Evolutionary conservation across 2,329 filamentous ascomycete genomes (phyloP), one percentile per base, ranked within the genome.

Genomic region (Neonectria neomacrospora): DNA sequence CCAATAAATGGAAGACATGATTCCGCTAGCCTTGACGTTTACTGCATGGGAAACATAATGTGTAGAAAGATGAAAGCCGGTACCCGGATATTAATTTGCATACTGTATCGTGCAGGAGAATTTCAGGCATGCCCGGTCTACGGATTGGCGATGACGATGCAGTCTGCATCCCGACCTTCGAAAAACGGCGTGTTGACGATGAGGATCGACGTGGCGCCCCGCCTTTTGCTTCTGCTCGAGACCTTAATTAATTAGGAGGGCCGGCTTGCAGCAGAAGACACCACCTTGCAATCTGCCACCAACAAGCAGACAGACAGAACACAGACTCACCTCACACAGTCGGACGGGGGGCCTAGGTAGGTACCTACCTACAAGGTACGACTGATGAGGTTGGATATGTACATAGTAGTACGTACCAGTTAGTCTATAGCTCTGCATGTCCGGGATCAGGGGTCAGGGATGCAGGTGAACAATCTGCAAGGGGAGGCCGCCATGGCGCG

Each of bases 141-240:
- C 26, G 28, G 26, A 12, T 14, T 22, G 47, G 18, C 26, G 28
- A 50, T 32, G n/a, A 7, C 28, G 47, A 20, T 32, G 23, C 45
- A 32, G 28, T n/a, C 7, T 20, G 10, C 30, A 50, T 20, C 23
- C 23, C 44, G 23, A 48, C 23, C n/a, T n/a, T n/a, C n/a, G n/a
- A n/a, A n/a, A n/a, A n/a, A n/a, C n/a, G n/a, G n/a, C n/a, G n/a
- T n/a, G n/a, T n/a, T n/a, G n/a, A 58, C 50, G 53, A 72, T 69
- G 45, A 68, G 60, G 65, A 72, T 69, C 59, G 54, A 57, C 64
- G 61, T 39, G 53, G 32, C 32, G 48, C 53, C 39, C 52, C 26
- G 48, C 44, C 52, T 48, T 28, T 37, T 30, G 41, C 30, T 41
- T 59, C 53, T 41, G 37, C 28, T 53, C 18, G 34, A 37, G 58